phyloP scores from a whole-genome alignment of 2,329 filamentous ascomycete species.

The Beauveria medogensis region DNA sequence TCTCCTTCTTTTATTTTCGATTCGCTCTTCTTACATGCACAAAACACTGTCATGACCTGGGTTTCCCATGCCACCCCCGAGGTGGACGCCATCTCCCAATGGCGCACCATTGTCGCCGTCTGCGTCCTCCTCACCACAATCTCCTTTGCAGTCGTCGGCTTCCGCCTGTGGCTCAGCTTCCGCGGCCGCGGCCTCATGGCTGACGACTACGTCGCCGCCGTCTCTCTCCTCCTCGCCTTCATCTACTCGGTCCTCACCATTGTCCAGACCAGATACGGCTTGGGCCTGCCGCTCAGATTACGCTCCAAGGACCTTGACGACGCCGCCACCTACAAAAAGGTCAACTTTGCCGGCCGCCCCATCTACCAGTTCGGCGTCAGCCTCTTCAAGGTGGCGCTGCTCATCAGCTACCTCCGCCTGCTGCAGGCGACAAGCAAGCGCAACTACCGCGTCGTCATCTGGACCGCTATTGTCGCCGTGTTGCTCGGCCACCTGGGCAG shows the following conservation, averaged over 20 bases:
- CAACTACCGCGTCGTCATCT: slow-evolving; percentile 36
- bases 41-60: slow-evolving; percentile 35
- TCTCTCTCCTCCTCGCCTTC: slow-evolving; percentile 37
- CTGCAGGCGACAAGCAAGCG: slow-evolving; percentile 39
- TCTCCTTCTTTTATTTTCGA: no score
- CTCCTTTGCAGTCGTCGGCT: slow-evolving; percentile 32
- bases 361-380: slow-evolving; percentile 48
- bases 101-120: slow-evolving; percentile 38
- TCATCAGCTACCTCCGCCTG: slow-evolving; percentile 45
- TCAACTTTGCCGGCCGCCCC: slow-evolving; percentile 46
- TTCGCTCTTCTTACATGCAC: background rate
- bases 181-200: slow-evolving; percentile 35
- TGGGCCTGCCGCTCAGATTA: slow-evolving; percentile 37
- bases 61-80: slow-evolving; percentile 40
- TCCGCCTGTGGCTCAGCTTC: slow-evolving; percentile 34
- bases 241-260: slow-evolving; percentile 43
- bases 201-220: slow-evolving; percentile 36
- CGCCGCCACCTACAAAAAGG: slow-evolving; percentile 35
- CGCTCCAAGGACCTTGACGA: slow-evolving; percentile 30
- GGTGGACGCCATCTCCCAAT: slow-evolving; percentile 39
- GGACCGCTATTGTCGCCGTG: slow-evolving; percentile 33
- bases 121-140: slow-evolving; percentile 36
- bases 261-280: slow-evolving; percentile 44
- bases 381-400: slow-evolving; percentile 47
- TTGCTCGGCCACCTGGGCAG: slow-evolving; percentile 41